Percentiles rank a stretch among this genome's conserved stretches.
Evolutionary conservation across 176 grass and related monocot genomes (phyloP).

Genomic region (Juncus inflexus): DNA sequence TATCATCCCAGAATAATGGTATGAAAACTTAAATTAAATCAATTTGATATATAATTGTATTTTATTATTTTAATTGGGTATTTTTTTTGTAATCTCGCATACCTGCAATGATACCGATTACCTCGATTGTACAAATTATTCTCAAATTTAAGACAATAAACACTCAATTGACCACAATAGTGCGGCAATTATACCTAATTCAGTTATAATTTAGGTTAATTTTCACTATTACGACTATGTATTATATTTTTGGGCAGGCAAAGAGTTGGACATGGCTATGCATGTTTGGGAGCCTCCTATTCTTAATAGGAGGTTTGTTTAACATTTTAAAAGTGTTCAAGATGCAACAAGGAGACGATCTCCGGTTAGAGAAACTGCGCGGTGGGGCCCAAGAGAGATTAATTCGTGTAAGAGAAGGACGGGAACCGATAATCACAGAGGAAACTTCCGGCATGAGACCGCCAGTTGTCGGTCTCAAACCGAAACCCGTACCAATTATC

Average conservation of each 20-base stretch:
- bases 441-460: conserved; percentile 19
- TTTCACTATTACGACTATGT: neutral
- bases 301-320: conserved; percentile 43
- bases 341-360: conserved; percentile 58
- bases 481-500: neutral
- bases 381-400: conserved; percentile 83
- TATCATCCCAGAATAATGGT: conserved; percentile 4
- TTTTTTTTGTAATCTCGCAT: too few relatives aligned
- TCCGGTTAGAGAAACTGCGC: conserved; percentile 72
- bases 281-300: conserved; percentile 54
- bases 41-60: too few relatives aligned
- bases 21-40: neutral
- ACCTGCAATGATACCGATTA: too few relatives aligned
- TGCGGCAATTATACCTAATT: neutral
- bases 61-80: too few relatives aligned
- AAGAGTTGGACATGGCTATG: conserved; percentile 51
- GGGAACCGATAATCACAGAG: conserved; percentile 37
- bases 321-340: conserved; percentile 61
- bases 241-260: conserved; percentile 16
- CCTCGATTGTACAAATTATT: too few relatives aligned
- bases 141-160: neutral
- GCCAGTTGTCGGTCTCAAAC: conserved; percentile 12
- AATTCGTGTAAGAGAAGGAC: conserved; percentile 42
- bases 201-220: too few relatives aligned
- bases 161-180: too few relatives aligned